phyloP scores from a whole-genome alignment of 345 rosid species.

The Punica granatum region DNA sequence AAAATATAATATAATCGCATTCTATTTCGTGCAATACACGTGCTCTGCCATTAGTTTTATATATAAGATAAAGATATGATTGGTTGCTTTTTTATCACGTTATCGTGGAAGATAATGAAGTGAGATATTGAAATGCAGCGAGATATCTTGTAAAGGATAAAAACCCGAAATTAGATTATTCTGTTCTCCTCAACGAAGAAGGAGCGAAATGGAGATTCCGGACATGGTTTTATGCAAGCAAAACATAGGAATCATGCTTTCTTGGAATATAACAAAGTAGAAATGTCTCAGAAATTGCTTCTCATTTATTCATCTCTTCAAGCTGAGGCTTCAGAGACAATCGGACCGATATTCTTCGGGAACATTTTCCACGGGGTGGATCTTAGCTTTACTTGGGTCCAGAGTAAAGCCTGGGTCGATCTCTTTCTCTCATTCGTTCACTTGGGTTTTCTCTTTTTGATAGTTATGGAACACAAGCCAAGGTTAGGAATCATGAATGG shows the following conservation, averaged over 20 bases:
- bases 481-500: not conserved
- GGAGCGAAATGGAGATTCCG: too few species aligned
- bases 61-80: too few species aligned
- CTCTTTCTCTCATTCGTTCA: not conserved
- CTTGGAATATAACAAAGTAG: not conserved
- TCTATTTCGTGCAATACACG: too few species aligned
- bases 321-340: not conserved
- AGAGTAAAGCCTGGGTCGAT: not conserved
- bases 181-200: too few species aligned
- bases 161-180: too few species aligned
- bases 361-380: not conserved
- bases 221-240: too few species aligned
- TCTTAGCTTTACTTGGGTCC: not conserved
- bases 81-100: too few species aligned
- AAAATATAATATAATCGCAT: too few species aligned
- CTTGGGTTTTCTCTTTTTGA: not conserved
- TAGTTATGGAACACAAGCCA: not conserved
- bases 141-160: too few species aligned
- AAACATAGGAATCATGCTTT: not conserved
- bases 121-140: too few species aligned
- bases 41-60: too few species aligned
- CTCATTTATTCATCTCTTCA: not conserved
- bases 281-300: not conserved
- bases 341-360: not conserved
- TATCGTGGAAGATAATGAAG: too few species aligned